Evolutionary conservation across 202 grass and related monocot genomes (phyloP), one percentile per base, ranked within the genome.

Genomic region (Cymbopogon flexuosus): DNA sequence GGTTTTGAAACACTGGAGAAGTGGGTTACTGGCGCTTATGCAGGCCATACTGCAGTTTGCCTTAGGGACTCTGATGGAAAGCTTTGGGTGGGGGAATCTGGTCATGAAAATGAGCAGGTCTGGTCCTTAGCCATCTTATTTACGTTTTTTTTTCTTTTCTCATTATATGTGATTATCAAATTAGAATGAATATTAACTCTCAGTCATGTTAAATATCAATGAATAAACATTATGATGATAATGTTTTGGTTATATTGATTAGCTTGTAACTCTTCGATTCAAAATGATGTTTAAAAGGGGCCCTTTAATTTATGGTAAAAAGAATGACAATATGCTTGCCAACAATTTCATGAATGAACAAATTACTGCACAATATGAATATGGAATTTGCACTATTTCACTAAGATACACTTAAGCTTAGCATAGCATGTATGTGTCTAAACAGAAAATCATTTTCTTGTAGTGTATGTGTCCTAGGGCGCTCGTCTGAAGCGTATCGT

Each of bases 1-100:
- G 94, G 94, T 84, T 97, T 97, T 23, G 94, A 97, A 84, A 92
- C 91, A 27, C 68, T 97, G 36, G 94, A 97, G 86, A 97, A 97
- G 76, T 97, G 94, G 94, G 91, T 97, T 67, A 97, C 91, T 47
- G 94, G 94, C 47, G 89, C 94, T 40, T 97, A 90, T 84, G 94
- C 94, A 31, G 94, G 94, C 30, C 94, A 97, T 71, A 90, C 88
- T 27, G 91, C 94, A 19, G 88, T 97, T 85, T 97, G 84, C 83
- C 72, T 97, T 3, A 94, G 84, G 68, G 94, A 97, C 84, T 87
- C 91, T 80, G 90, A 92, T 85, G 94, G 94, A 43, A 92, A 90
- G 23, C 90, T 97, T 62, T 97, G 92, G 92, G 84, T 97, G 70
- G 94, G 89, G 47, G 94, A 97, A 85, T 97, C 94, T 67, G 94